Conservation (phyloP, 108 stramenopile species). For the Epithemia pelagica region DNA sequence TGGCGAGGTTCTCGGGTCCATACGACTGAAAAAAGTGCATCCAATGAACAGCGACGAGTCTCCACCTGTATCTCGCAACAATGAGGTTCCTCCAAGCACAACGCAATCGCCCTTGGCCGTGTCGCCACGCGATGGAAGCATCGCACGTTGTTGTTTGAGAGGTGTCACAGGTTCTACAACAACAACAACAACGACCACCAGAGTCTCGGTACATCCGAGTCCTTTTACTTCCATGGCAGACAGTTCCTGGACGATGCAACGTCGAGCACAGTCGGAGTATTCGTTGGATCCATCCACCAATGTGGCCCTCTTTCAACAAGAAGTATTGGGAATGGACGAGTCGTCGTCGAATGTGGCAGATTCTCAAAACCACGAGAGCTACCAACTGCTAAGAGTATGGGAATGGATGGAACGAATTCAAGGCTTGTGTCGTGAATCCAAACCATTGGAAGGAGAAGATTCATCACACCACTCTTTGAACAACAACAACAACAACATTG, state of each 20-base stretch:
- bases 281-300: conserved; percentile 57
- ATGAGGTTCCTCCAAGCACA: too few species aligned
- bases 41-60: too few species aligned
- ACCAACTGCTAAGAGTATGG: conserved; percentile 53
- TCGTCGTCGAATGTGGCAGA: background rate
- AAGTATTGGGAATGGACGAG: conserved; percentile 9
- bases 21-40: too few species aligned
- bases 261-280: conserved; percentile 52
- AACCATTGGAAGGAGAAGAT: conserved; percentile 27
- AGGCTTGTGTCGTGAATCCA: conserved; percentile 25
- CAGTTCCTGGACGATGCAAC: conserved; percentile 70
- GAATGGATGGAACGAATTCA: conserved; percentile 75
- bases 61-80: too few species aligned
- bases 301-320: conserved; percentile 46
- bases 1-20: too few species aligned
- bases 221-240: too few species aligned
- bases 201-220: too few species aligned
- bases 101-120: conserved; percentile 51
- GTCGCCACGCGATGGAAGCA: conserved; percentile 63
- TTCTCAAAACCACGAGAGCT: conserved; percentile 7
- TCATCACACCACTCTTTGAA: too few species aligned
- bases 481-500: background rate
- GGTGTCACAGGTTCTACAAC: conserved; percentile 34
- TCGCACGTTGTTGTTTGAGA: conserved; percentile 50
- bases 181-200: conserved; percentile 22